Base-by-base conservation (phyloP, 2,329 filamentous ascomycete species). In the Trichoderma endophyticum region DNA sequence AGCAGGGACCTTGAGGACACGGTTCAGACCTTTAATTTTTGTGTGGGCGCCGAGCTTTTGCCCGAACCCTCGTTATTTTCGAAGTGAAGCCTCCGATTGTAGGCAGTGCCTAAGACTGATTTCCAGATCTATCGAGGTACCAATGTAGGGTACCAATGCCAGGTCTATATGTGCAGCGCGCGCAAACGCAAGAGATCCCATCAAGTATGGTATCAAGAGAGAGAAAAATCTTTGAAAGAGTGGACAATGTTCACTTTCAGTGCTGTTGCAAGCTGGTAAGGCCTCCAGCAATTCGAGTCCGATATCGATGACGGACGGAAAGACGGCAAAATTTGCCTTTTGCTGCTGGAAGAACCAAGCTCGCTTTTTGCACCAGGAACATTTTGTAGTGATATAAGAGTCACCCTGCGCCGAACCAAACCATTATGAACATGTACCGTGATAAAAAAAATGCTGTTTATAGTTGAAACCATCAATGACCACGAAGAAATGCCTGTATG, bases 391-490 rank as follows among this genome's bases (percentile, higher is more conserved):
- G 65, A 60, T 57, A 67, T 67, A 24, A 51, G 51, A 34, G 76
- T 61, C 67, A 67, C 70, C 69, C 70, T 77, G 79, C 79, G 79
- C 79, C 80, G 51, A 72, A 74, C 73, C 74, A 77, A 75, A 78
- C 75, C 77, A 81, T 81, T 81, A 81, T 78, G 76, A 81, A 76
- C 77, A 70, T 81, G 70, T 80, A 78, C 70, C 69, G 68, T 67
- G 28, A 65, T 30, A 66, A 68, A 68, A 18, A 71, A n/a, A 57
- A 39, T 72, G 72, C 68, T 68, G 51, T 72, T 56, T 66, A 59
- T 67, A 68, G 28, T 57, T 30, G 30, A 70, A 65, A 54, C 56
- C 66, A 70, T 51, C 66, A n/a, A 61, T 54, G 60, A 61, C 60
- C 54, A 51, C n/a, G 32, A 61, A 62, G 34, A 30, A 26, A 21